Conservation (phyloP, 768 basidiomycete species). For the Boletus fagicola region DNA sequence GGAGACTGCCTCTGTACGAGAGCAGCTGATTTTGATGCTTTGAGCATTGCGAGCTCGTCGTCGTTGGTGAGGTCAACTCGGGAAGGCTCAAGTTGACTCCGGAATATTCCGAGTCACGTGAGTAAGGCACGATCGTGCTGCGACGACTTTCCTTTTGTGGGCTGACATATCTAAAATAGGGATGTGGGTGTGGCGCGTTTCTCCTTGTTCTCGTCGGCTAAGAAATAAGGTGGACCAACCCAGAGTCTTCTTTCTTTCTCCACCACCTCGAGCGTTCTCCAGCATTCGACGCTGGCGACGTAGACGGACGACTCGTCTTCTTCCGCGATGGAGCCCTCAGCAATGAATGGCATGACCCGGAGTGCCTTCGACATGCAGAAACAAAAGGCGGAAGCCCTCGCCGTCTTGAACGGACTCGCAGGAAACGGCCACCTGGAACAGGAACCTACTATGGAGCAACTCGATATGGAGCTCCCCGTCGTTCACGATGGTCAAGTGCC, state of each 20-base stretch:
- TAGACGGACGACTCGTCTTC: neutral
- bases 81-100: slow-evolving; percentile 4
- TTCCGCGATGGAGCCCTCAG: slow-evolving; percentile 15
- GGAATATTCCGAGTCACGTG: slow-evolving; percentile 25
- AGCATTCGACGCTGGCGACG: slow-evolving; percentile 7
- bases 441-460: slow-evolving; percentile 47
- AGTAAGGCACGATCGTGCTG: neutral
- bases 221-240: neutral
- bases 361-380: slow-evolving; percentile 26
- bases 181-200: slow-evolving; percentile 7
- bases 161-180: slow-evolving; percentile 11
- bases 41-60: slow-evolving; percentile 27
- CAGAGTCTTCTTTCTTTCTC: neutral
- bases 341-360: slow-evolving; percentile 15
- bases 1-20: slow-evolving; percentile 21
- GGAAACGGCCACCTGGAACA: slow-evolving; percentile 38
- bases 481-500: slow-evolving; percentile 73
- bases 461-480: slow-evolving; percentile 71
- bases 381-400: slow-evolving; percentile 32
- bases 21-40: slow-evolving; percentile 26
- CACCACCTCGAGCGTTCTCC: neutral
- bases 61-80: slow-evolving; percentile 5
- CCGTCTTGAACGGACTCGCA: slow-evolving; percentile 28
- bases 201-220: slow-evolving; percentile 18
- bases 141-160: slow-evolving; percentile 7